Base-by-base conservation (phyloP, 2,329 filamentous ascomycete genomes). In the Xylaria arbuscula region DNA sequence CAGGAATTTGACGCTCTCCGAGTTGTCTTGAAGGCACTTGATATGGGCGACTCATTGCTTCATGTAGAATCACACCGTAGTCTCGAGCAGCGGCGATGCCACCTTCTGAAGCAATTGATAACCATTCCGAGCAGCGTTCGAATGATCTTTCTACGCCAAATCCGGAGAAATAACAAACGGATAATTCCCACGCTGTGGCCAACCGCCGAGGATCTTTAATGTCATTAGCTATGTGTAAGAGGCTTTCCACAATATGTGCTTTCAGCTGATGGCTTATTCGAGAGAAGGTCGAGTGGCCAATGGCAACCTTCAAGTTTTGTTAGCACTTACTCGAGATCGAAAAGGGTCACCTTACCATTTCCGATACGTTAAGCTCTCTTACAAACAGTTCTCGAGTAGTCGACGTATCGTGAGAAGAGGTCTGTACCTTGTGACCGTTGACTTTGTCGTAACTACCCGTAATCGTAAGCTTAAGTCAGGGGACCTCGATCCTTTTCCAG, bases 251-350 rank as follows among this genome's bases (percentile, higher is more conserved):
- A 19, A 58, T 58, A 34, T 45, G 24, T 15, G 40, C 38, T 34
- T 58, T 58, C 24, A 58, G 19, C 19, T 58, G 55, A 34, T 58
- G 40, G 15, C 55, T 58, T n/a, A 9, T 47, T 58, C 15, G 38
- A 13, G 40, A 47, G 9, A 58, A 47, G 7, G 38, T 47, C 15
- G 40, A 47, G 40, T 58, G 24, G 17, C 55, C 55, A 34, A 58
- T 47, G 19, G 55, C 38, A 47, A 58, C 55, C 55, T 58, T 45
- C 13, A 22, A 28, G n/a, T 5, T 55, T n/a, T 40, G 11, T 55
- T 55, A 55, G 24, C 53, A 40, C 3, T 17, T 17, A 9, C n/a
- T 28, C 19, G 2, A 5, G 38, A 57, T 38, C 11, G 15, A 24
- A 7, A n/a, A 7, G 34, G 3, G n/a, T 15, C 17, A 34, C 17